Base-by-base conservation (phyloP, 2,329 filamentous ascomycete species). In the Phaeophleospora eucalypticola region DNA sequence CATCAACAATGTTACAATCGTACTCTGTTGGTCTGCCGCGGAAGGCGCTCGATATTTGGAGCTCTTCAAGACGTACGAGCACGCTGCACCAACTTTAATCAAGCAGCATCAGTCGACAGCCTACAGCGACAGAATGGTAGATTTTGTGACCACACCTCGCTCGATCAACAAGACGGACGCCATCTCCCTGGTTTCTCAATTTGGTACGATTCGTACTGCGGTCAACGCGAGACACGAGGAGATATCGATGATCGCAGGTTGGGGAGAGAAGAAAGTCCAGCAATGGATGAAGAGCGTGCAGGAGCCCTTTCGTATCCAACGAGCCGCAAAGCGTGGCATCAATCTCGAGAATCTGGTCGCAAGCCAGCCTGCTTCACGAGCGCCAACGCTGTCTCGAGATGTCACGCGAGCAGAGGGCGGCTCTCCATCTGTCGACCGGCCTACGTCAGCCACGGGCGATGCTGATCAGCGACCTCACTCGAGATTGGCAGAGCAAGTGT, bases 121-220 rank as follows among this genome's bases (percentile, higher is more conserved):
- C 43, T 97, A 96, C 62, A 81, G 86, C 4, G 90, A 96, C 59
- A 86, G 85, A 49, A 77, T 98, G 49, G 84, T 93, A 7, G 91
- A 96, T 57, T 96, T 98, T 62, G 84, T 96, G 42, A 98, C 93
- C 0, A 84, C 88, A 2, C 91, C 93, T 2, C 76, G 90, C 47
- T 87, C 84, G 53, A 82, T 98, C 64, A 97, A 97, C 70, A 96
- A 95, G 68, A 89, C 89, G 1, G 93, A 98, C 69, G 89, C 93
- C 0, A 82, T 96, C 8, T 86, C 87, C 20, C 71, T 98, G 41
- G 89, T 97, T 29, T 87, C 87, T 57, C 89, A 89, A 41, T 98
- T 97, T 72, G 93, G 93, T 18, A 95, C 87, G 56, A 70, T 98
- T 48, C 82, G 84, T 57, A 87, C 86, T 32, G 91, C 91, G 0